A percentile compares a stretch with the other conserved stretches of the same genome.
Evolutionary conservation across 2,329 filamentous ascomycete species (phyloP).

Genomic region (Fusarium concolor): DNA sequence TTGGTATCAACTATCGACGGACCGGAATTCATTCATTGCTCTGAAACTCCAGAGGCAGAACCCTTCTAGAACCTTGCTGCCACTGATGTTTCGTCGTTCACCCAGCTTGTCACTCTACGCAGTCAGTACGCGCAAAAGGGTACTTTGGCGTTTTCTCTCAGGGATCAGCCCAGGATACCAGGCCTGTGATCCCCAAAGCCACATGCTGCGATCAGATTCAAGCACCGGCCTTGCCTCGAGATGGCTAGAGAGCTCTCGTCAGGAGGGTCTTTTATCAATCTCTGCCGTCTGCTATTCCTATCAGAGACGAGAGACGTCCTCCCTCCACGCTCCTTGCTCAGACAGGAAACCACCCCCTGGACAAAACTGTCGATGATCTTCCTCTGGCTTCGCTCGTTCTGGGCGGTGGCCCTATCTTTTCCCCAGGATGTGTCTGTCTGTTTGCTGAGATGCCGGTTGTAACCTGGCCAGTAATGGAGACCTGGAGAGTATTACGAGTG

Average conservation of each 20-base stretch:
- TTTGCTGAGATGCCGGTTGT: conserved; percentile 23
- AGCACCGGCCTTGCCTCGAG: conserved; percentile 34
- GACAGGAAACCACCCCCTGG: conserved; percentile 29
- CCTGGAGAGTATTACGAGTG: conserved; percentile 19
- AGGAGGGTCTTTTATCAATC: conserved; percentile 38
- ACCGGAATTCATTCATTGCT: conserved; percentile 14
- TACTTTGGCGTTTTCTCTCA: conserved; percentile 18
- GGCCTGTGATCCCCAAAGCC: conserved; percentile 46
- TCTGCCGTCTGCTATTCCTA: conserved; percentile 42
- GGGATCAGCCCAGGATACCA: conserved; percentile 41
- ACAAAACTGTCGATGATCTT: conserved; percentile 33
- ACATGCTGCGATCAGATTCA: conserved; percentile 47
- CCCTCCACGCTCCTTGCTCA: conserved; percentile 20
- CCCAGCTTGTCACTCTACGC: conserved; percentile 15
- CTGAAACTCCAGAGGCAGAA: conserved; percentile 29
- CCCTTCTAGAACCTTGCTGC: conserved; percentile 35
- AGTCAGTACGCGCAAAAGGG: not conserved
- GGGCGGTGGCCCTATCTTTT: conserved; percentile 27
- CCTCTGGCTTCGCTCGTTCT: conserved; percentile 36
- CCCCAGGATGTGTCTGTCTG: conserved; percentile 24
- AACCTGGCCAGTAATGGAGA: conserved; percentile 23
- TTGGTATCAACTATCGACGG: conserved; percentile 3
- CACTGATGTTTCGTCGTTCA: not conserved
- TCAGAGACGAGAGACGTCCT: conserved; percentile 16
- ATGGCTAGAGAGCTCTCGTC: conserved; percentile 33